Conservation (phyloP, 306 rosid genomes). For the Clitoria ternatea region DNA sequence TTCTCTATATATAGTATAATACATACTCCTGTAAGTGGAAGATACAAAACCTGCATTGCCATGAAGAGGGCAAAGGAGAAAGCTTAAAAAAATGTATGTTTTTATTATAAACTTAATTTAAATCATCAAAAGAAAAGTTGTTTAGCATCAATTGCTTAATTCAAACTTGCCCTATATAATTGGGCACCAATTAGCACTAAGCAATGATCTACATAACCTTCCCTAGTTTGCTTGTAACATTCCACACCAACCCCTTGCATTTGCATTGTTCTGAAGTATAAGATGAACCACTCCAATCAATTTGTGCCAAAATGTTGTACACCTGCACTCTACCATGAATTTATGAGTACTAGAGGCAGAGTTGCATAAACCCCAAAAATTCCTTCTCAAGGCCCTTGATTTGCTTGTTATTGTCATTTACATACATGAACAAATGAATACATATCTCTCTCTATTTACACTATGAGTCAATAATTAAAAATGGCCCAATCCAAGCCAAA, state of each 20-base stretch:
- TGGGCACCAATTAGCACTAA: constrained; percentile 4
- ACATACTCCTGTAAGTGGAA: not conserved
- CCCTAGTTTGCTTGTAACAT: not conserved
- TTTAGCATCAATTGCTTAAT: constrained; percentile 18
- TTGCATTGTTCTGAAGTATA: constrained; percentile 20
- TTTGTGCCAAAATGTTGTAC: constrained; percentile 22
- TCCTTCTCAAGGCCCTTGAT: constrained; percentile 17
- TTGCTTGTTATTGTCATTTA: constrained; percentile 36
- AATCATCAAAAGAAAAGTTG: constrained; percentile 14
- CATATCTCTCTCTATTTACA: constrained; percentile 31
- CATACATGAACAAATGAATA: constrained; percentile 49
- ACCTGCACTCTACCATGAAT: constrained; percentile 15
- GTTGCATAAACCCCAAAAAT: constrained; percentile 17
- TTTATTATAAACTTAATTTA: constrained; percentile 19
- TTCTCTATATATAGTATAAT: not conserved
- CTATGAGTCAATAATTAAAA: constrained; percentile 35
- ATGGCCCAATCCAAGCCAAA: not conserved
- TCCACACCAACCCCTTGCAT: constrained; percentile 17
- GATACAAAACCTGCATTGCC: constrained; percentile 11
- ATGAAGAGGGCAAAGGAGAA: constrained; percentile 9
- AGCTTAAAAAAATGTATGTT: constrained; percentile 16
- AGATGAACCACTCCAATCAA: constrained; percentile 17
- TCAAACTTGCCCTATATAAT: constrained; percentile 19
- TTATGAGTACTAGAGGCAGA: constrained; percentile 22
- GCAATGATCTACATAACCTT: constrained; percentile 19